phyloP scores from a whole-genome alignment of 306 rosid genomes.

The Sechiopsis laciniata region DNA sequence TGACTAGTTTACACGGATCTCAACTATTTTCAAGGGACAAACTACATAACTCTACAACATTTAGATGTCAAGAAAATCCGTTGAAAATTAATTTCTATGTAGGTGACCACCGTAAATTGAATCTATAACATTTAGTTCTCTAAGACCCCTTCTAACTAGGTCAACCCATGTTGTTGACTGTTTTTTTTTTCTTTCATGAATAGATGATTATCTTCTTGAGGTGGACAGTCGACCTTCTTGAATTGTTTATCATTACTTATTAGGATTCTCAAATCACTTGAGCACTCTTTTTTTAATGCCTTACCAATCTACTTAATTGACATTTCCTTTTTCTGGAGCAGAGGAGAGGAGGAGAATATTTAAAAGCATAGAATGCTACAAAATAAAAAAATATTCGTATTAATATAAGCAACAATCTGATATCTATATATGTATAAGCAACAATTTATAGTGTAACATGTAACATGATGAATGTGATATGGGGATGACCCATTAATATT shows the following conservation, averaged over 20 bases:
- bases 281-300: neutral
- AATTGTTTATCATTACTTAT: neutral
- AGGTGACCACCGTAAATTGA: too few species aligned
- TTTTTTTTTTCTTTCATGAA: neutral
- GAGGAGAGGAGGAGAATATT: neutral
- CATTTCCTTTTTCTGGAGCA: slow-evolving; percentile 11
- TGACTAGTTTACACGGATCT: too few species aligned
- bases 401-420: neutral
- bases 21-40: too few species aligned
- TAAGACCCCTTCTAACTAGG: too few species aligned
- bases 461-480: neutral
- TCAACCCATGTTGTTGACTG: too few species aligned
- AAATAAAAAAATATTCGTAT: neutral
- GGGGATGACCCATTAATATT: neutral
- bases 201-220: neutral
- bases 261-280: neutral
- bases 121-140: too few species aligned
- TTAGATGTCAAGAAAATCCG: too few species aligned
- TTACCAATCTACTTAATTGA: neutral
- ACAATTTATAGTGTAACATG: neutral
- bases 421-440: too few species aligned
- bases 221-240: neutral
- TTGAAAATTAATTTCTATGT: too few species aligned
- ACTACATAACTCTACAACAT: too few species aligned
- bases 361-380: neutral